These are phyloP conservation scores for Aspergillus tubingensis DNA, from an alignment of 2,329 filamentous ascomycete genomes.

Conservation along the genomic window DNA sequence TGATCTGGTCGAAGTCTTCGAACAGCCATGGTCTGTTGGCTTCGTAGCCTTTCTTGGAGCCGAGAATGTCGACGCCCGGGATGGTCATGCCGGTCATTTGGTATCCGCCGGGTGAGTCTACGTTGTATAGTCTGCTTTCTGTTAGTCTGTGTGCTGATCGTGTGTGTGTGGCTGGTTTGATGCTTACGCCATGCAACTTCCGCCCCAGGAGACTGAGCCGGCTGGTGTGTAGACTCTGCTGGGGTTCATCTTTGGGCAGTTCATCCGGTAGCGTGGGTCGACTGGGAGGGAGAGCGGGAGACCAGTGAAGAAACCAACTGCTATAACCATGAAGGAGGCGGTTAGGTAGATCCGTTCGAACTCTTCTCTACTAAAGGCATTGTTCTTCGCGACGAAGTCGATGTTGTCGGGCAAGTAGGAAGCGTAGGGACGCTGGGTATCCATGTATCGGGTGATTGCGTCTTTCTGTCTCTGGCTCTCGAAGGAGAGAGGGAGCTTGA, in stretches of 20 bases:
- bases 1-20: constrained; percentile 59
- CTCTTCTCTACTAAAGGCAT: constrained; percentile 52
- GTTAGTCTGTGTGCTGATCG: background rate
- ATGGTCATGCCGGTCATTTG: constrained; percentile 57
- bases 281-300: constrained; percentile 56
- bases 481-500: constrained; percentile 50
- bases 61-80: constrained; percentile 56
- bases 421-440: constrained; percentile 62
- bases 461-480: constrained; percentile 44
- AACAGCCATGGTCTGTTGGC: constrained; percentile 56
- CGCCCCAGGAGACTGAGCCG: constrained; percentile 59
- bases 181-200: constrained; percentile 51
- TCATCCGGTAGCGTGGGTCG: constrained; percentile 56
- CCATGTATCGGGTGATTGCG: constrained; percentile 62
- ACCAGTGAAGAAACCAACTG: constrained; percentile 58
- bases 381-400: constrained; percentile 58
- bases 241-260: constrained; percentile 59
- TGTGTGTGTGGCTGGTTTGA: background rate
- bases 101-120: constrained; percentile 60
- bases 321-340: constrained; percentile 54
- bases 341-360: constrained; percentile 55
- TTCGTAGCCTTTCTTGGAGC: constrained; percentile 54
- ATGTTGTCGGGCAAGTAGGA: constrained; percentile 65
- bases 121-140: constrained; percentile 52
- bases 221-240: constrained; percentile 59